Evolutionary conservation across 257 asterid genomes (phyloP).

Genomic region (Nyctanthes arbortristis): DNA sequence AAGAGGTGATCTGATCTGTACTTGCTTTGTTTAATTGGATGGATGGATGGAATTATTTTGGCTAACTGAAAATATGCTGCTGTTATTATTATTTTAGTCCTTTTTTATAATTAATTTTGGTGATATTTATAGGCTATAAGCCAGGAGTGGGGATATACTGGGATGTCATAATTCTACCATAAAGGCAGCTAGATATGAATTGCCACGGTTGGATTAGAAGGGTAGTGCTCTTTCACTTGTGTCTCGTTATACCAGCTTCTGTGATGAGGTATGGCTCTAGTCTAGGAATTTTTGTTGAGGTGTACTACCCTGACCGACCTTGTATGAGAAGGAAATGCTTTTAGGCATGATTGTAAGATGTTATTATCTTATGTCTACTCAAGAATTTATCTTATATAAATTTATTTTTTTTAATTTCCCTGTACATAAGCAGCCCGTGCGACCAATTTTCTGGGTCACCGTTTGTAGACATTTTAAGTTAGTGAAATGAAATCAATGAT

Average conservation of each 20-base stretch:
- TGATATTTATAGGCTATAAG: background rate
- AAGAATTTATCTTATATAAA: too few relatives aligned
- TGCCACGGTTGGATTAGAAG: background rate
- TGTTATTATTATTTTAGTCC: background rate
- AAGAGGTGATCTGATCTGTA: background rate
- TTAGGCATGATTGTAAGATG: too few relatives aligned
- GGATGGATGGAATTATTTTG: background rate
- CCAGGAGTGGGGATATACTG: background rate
- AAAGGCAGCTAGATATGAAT: background rate
- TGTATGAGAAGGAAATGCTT: too few relatives aligned
- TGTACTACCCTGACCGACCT: too few relatives aligned
- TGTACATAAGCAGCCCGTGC: too few relatives aligned
- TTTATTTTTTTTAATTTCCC: too few relatives aligned
- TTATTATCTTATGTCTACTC: too few relatives aligned
- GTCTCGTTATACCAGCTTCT: background rate
- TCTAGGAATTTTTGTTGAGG: too few relatives aligned
- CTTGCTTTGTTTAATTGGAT: background rate
- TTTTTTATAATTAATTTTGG: background rate
- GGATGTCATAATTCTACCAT: background rate
- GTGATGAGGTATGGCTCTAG: background rate
- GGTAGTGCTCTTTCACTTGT: background rate
- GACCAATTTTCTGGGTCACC: too few relatives aligned
- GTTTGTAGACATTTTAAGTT: too few relatives aligned
- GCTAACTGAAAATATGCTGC: background rate
- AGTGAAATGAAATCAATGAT: too few relatives aligned